phyloP scores from a whole-genome alignment of 176 grass and related monocot species.

The maize (Zea mays) region DNA sequence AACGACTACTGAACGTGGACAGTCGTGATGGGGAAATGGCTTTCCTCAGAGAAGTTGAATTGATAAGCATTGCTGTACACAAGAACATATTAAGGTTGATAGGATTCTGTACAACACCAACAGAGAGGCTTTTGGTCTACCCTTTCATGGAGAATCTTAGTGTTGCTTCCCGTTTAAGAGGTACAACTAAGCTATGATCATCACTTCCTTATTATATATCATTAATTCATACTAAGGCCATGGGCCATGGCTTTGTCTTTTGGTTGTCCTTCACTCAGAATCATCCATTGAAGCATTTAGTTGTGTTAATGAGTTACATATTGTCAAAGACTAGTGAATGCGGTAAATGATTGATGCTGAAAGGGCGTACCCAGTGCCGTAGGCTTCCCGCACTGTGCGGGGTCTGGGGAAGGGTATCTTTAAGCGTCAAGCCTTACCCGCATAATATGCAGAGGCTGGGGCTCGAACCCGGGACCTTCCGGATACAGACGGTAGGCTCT shows the following conservation, averaged over 20 bases:
- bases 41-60: slow-evolving; percentile 81
- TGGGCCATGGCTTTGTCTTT: background rate
- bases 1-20: slow-evolving; percentile 50
- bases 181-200: slow-evolving; percentile 39
- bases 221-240: slow-evolving; percentile 4
- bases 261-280: slow-evolving; percentile 26
- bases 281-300: slow-evolving; percentile 11
- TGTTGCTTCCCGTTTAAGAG: slow-evolving; percentile 80
- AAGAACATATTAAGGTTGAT: slow-evolving; percentile 87
- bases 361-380: no score
- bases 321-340: slow-evolving; percentile 1
- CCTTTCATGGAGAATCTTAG: slow-evolving; percentile 93
- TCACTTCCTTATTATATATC: slow-evolving; percentile 1
- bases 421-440: no score
- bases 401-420: no score
- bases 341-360: background rate
- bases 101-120: slow-evolving; percentile 77
- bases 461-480: no score
- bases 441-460: no score
- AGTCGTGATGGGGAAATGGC: slow-evolving; percentile 59
- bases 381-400: no score
- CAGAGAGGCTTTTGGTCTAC: slow-evolving; percentile 83
- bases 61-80: slow-evolving; percentile 91
- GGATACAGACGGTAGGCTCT: no score
- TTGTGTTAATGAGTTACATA: slow-evolving; percentile 14